These are phyloP conservation scores for Penicillium sp. DNA, from an alignment of 2,329 filamentous ascomycete genomes.

Conservation along the genomic window DNA sequence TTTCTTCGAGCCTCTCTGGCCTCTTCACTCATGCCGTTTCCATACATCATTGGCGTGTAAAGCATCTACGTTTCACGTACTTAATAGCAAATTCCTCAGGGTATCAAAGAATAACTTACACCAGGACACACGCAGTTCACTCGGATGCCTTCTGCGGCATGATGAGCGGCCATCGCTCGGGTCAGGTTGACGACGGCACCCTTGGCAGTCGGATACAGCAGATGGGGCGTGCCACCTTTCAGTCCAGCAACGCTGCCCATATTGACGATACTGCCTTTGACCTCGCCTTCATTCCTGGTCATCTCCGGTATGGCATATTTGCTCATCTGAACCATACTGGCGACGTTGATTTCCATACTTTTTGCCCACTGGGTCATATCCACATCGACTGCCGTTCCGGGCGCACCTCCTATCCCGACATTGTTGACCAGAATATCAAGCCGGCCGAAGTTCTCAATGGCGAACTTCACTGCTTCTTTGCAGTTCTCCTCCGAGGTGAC, in stretches of 20 bases:
- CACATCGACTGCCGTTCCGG: constrained; percentile 60
- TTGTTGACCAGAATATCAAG: constrained; percentile 65
- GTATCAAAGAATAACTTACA: constrained; percentile 7
- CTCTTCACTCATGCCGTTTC: constrained; percentile 50
- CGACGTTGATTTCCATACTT: constrained; percentile 61
- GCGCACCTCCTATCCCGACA: constrained; percentile 60
- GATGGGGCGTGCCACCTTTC: constrained; percentile 53
- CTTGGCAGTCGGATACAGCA: constrained; percentile 55
- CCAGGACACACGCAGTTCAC: constrained; percentile 58
- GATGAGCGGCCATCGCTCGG: constrained; percentile 56
- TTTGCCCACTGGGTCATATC: constrained; percentile 59
- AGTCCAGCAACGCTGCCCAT: constrained; percentile 58
- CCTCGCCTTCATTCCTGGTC: constrained; percentile 51
- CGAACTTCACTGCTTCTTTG: constrained; percentile 38
- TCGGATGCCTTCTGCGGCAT: constrained; percentile 50
- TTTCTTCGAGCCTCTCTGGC: constrained; percentile 50
- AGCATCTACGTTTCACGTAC: constrained; percentile 38
- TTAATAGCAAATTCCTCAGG: background rate
- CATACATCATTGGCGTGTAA: constrained; percentile 58
- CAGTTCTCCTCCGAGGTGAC: constrained; percentile 58
- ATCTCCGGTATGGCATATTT: constrained; percentile 63
- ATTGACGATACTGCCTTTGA: constrained; percentile 45
- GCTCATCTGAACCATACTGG: constrained; percentile 64
- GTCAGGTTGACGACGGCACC: constrained; percentile 58
- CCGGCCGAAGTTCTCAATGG: constrained; percentile 50